These are phyloP conservation scores for Apiospora saccharicola DNA, from an alignment of 2,329 filamentous ascomycete genomes.

Conservation along the genomic window DNA sequence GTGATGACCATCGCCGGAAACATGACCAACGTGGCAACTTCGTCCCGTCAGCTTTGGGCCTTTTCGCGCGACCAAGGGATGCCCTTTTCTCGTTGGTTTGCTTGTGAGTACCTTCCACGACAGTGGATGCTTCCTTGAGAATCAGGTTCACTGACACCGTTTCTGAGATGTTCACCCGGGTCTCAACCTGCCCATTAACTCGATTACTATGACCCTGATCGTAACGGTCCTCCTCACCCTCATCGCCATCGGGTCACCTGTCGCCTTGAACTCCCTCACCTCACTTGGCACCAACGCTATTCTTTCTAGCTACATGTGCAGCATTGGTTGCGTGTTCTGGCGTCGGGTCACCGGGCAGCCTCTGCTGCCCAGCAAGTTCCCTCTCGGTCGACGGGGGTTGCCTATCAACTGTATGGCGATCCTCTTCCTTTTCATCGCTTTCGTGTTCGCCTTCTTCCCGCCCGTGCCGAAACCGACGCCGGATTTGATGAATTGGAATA, in stretches of 20 bases:
- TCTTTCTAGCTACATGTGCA: conserved; percentile 44
- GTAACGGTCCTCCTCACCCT: conserved; percentile 43
- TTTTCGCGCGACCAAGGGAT: conserved; percentile 47
- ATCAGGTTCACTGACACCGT: not conserved
- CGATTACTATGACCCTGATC: conserved; percentile 40
- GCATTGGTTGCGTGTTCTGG: conserved; percentile 43
- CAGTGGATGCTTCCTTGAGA: not conserved
- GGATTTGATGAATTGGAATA: conserved; percentile 20
- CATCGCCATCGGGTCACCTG: conserved; percentile 44
- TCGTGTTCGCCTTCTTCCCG: conserved; percentile 46
- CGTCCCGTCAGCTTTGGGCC: conserved; percentile 42
- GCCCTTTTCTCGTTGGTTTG: conserved; percentile 42
- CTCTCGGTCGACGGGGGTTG: not conserved
- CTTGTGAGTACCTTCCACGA: conserved; percentile 21
- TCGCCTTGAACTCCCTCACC: conserved; percentile 45
- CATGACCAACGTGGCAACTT: conserved; percentile 39
- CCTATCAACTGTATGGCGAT: too few species aligned
- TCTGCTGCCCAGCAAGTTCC: conserved; percentile 48
- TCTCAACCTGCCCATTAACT: conserved; percentile 43
- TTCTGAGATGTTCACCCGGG: conserved; percentile 33
- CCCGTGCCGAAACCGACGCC: conserved; percentile 27
- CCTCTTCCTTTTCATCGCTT: too few species aligned
- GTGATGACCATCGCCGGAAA: conserved; percentile 37
- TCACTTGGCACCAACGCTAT: conserved; percentile 43
- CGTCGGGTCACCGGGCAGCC: conserved; percentile 43